Evolutionary conservation across 164 flowering plant genomes (phyloP).

Genomic region (Sedum album): DNA sequence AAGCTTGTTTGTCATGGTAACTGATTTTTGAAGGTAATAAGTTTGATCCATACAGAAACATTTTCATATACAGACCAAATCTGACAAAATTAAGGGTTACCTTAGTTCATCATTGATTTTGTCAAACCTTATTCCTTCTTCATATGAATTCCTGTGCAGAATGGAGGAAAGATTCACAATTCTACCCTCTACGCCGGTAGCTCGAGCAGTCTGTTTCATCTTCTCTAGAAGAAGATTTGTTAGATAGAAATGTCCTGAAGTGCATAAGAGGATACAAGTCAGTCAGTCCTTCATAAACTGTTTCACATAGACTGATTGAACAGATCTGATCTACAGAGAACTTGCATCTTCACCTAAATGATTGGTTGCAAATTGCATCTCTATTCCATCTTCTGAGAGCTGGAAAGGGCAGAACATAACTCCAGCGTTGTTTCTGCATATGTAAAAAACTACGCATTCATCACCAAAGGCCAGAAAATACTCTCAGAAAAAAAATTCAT

Average conservation of each 20-base stretch:
- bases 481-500: background rate
- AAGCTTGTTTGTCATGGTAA: slow-evolving; percentile 78
- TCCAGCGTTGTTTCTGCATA: slow-evolving; percentile 80
- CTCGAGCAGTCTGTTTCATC: slow-evolving; percentile 71
- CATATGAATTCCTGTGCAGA: slow-evolving; percentile 62
- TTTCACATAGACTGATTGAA: background rate
- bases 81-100: slow-evolving; percentile 19
- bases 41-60: background rate
- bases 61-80: background rate
- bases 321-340: background rate
- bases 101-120: slow-evolving; percentile 46
- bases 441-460: background rate
- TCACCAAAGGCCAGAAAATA: background rate
- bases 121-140: slow-evolving; percentile 58
- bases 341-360: slow-evolving; percentile 44
- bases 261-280: background rate
- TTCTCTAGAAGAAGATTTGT: slow-evolving; percentile 90
- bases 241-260: slow-evolving; percentile 75
- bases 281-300: background rate
- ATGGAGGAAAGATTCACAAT: slow-evolving; percentile 84
- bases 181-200: slow-evolving; percentile 70
- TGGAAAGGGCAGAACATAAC: slow-evolving; percentile 91
- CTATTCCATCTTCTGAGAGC: slow-evolving; percentile 79
- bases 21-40: slow-evolving; percentile 25
- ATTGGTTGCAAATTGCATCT: slow-evolving; percentile 87